Evolutionary conservation across 257 asterid species (phyloP).

Genomic region (Schizonepeta tenuifolia): DNA sequence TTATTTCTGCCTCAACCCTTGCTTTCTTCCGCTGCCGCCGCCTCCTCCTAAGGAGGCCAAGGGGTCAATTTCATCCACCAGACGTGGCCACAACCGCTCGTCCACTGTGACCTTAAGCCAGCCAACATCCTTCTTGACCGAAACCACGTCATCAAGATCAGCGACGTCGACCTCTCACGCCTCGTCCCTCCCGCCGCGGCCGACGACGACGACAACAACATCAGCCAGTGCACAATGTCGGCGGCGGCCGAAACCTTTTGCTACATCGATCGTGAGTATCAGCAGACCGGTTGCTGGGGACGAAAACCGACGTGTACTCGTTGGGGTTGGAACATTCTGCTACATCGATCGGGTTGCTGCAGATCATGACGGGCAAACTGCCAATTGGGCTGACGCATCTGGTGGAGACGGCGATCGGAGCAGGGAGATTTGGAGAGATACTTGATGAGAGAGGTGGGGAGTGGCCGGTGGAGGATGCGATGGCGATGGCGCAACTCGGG

Average conservation of each 20-base stretch:
- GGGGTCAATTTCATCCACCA: constrained; percentile 55
- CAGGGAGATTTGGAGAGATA: constrained; percentile 48
- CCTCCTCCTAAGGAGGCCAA: too few species aligned
- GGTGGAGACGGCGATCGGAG: constrained; percentile 61
- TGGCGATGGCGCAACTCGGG: constrained; percentile 62
- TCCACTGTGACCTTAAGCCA: constrained; percentile 61
- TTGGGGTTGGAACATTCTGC: too few species aligned
- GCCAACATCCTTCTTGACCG: constrained; percentile 74
- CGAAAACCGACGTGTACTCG: constrained; percentile 81
- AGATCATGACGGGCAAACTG: constrained; percentile 68
- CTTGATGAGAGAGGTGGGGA: constrained; percentile 66
- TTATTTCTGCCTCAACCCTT: too few species aligned
- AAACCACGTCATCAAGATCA: constrained; percentile 72
- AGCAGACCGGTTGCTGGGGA: constrained; percentile 72
- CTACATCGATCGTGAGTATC: constrained; percentile 95
- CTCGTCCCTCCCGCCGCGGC: constrained; percentile 64
- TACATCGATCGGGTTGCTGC: constrained; percentile 57
- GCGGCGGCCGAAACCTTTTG: constrained; percentile 93
- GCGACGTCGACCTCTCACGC: constrained; percentile 81
- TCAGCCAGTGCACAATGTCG: constrained; percentile 58
- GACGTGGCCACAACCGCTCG: constrained; percentile 53
- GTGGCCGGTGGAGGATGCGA: constrained; percentile 81
- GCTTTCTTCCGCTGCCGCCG: too few species aligned
- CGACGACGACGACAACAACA: constrained; percentile 38
- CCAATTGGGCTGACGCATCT: constrained; percentile 73